phyloP scores from a whole-genome alignment of 768 basidiomycete genomes.

The Mycena galopus region DNA sequence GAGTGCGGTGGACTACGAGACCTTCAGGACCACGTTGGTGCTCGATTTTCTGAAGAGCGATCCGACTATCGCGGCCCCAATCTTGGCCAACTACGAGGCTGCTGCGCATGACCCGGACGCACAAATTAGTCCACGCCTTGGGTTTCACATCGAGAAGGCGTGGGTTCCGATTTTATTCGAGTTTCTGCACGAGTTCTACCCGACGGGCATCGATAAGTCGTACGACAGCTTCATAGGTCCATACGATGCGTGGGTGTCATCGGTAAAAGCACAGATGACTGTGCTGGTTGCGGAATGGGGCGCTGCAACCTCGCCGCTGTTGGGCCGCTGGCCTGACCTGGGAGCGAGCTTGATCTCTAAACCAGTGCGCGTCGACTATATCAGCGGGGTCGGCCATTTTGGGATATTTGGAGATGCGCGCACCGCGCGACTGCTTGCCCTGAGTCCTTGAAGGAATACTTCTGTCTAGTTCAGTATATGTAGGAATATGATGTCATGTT shows the following conservation, averaged over 20 bases:
- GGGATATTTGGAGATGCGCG: slow-evolving; percentile 29
- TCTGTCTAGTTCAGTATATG: slow-evolving; percentile 1
- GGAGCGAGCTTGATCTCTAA: slow-evolving; percentile 25
- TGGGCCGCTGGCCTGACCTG: slow-evolving; percentile 31
- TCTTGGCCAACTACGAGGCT: slow-evolving; percentile 28
- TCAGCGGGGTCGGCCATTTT: slow-evolving; percentile 32
- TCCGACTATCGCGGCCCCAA: slow-evolving; percentile 13
- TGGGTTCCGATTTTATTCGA: slow-evolving; percentile 13
- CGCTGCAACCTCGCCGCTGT: slow-evolving; percentile 23
- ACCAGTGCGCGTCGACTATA: slow-evolving; percentile 18
- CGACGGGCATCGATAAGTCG: slow-evolving; percentile 1
- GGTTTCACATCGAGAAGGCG: slow-evolving; percentile 15
- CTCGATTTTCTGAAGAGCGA: slow-evolving; percentile 23
- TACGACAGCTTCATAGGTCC: slow-evolving; percentile 14
- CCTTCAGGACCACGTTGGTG: slow-evolving; percentile 17
- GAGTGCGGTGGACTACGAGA: slow-evolving; percentile 15
- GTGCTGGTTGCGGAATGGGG: slow-evolving; percentile 22
- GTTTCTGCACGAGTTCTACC: slow-evolving; percentile 28
- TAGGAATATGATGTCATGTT: slow-evolving; percentile 1
- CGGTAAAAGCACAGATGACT: slow-evolving; percentile 11
- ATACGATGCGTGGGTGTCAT: slow-evolving; percentile 18
- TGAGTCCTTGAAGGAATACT: background rate
- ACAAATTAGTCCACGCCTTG: slow-evolving; percentile 7
- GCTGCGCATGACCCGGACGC: slow-evolving; percentile 17
- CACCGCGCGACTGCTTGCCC: slow-evolving; percentile 13